Conservation (phyloP, 768 basidiomycete genomes). For the Tephrocybe rancida region DNA sequence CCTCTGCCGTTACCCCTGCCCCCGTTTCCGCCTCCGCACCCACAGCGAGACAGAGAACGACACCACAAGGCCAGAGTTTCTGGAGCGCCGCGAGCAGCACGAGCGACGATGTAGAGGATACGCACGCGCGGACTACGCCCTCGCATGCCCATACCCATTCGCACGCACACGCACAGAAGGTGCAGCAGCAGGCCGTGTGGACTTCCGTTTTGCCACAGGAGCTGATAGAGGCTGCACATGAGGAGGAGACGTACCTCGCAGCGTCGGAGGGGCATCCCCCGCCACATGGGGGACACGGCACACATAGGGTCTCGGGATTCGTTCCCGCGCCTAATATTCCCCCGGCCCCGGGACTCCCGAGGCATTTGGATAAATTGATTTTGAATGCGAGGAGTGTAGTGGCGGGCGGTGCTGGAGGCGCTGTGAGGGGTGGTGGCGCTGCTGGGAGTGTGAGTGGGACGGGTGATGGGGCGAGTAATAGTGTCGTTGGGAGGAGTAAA, state of each 20-base stretch:
- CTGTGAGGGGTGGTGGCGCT: constrained; percentile 22
- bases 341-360: constrained; percentile 83
- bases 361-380: constrained; percentile 93
- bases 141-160: no score
- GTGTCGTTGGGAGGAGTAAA: constrained; percentile 20
- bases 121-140: no score
- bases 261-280: constrained; percentile 41
- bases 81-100: constrained; percentile 39
- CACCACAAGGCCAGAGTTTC: constrained; percentile 42
- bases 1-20: no score
- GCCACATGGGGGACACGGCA: constrained; percentile 17
- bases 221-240: constrained; percentile 75
- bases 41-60: no score
- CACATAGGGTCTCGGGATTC: constrained; percentile 37
- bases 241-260: constrained; percentile 80
- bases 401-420: constrained; percentile 24
- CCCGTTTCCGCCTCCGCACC: no score
- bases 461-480: constrained; percentile 17
- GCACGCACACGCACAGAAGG: not conserved
- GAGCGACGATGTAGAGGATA: no score
- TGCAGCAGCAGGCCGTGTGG: constrained; percentile 50
- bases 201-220: constrained; percentile 78
- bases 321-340: constrained; percentile 79
- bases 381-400: constrained; percentile 57
- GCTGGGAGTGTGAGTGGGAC: no score